Percentiles rank a stretch among this genome's conserved stretches.
Conservation (phyloP, 805 yeast species). For the Grigorovia yakushimaensis region DNA sequence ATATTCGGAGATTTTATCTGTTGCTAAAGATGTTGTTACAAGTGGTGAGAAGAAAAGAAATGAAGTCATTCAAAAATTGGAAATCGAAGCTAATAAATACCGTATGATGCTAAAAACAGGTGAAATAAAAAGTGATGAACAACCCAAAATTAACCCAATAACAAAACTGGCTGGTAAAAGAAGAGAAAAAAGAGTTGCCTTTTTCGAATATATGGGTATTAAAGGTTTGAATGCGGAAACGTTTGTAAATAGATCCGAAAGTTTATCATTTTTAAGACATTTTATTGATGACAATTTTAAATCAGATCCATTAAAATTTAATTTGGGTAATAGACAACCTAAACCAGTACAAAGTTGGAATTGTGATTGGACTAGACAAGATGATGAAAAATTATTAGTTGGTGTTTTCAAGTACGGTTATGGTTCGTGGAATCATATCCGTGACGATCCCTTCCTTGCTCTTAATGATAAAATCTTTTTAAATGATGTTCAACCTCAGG, state of each 20-base stretch:
- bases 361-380: slow-evolving; percentile 72
- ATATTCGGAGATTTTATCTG: slow-evolving; percentile 59
- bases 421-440: slow-evolving; percentile 87
- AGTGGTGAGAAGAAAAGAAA: slow-evolving; percentile 58
- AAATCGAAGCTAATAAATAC: slow-evolving; percentile 48
- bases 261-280: slow-evolving; percentile 56
- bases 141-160: slow-evolving; percentile 35
- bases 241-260: slow-evolving; percentile 73
- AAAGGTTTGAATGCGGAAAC: slow-evolving; percentile 87
- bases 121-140: slow-evolving; percentile 25
- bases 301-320: slow-evolving; percentile 52
- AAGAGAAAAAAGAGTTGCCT: slow-evolving; percentile 80
- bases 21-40: slow-evolving; percentile 50
- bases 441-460: slow-evolving; percentile 91
- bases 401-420: slow-evolving; percentile 92
- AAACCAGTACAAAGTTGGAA: slow-evolving; percentile 88
- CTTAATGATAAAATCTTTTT: slow-evolving; percentile 77
- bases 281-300: slow-evolving; percentile 39
- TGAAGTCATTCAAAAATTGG: slow-evolving; percentile 46
- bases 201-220: slow-evolving; percentile 82
- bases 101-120: slow-evolving; percentile 35
- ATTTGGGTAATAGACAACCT: slow-evolving; percentile 42
- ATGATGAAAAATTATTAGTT: slow-evolving; percentile 77
- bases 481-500: slow-evolving; percentile 31
- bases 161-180: slow-evolving; percentile 53